Evolutionary conservation across 2,329 filamentous ascomycete species (phyloP).

Genomic region (Cladophialophora carrionii): DNA sequence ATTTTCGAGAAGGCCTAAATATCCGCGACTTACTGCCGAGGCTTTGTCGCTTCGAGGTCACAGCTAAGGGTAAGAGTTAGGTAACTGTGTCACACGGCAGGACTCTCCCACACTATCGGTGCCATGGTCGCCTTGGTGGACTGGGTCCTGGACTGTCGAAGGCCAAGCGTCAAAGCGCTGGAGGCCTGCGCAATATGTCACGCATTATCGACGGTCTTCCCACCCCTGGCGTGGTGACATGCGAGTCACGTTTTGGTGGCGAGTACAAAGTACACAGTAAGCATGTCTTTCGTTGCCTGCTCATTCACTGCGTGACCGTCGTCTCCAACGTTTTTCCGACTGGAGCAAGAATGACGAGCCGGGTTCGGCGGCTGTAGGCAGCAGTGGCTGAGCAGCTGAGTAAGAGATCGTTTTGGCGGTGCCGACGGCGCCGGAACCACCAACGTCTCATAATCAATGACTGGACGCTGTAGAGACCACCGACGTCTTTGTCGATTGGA

Average conservation of each 20-base stretch:
- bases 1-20: constrained; percentile 4
- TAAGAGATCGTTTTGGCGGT: not conserved
- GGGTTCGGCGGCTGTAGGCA: constrained; percentile 8
- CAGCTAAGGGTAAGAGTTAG: not conserved
- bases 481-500: not conserved
- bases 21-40: not conserved
- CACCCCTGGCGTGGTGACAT: not conserved
- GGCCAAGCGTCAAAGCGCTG: not conserved
- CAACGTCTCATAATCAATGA: constrained; percentile 17
- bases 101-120: constrained; percentile 2
- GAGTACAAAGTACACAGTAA: not conserved
- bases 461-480: not conserved
- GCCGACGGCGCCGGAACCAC: constrained; percentile 15
- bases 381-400: constrained; percentile 10
- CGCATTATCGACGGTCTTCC: not conserved
- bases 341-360: constrained; percentile 6
- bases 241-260: not conserved
- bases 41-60: constrained; percentile 2
- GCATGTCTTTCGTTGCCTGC: not conserved
- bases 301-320: not conserved
- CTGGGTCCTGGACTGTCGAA: not conserved
- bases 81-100: constrained; percentile 4
- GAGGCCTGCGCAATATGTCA: not conserved
- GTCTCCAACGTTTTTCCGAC: constrained; percentile 4
- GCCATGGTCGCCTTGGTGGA: not conserved